Conservation (phyloP, 257 asterid species). For the Nicotiana sylvestris region DNA sequence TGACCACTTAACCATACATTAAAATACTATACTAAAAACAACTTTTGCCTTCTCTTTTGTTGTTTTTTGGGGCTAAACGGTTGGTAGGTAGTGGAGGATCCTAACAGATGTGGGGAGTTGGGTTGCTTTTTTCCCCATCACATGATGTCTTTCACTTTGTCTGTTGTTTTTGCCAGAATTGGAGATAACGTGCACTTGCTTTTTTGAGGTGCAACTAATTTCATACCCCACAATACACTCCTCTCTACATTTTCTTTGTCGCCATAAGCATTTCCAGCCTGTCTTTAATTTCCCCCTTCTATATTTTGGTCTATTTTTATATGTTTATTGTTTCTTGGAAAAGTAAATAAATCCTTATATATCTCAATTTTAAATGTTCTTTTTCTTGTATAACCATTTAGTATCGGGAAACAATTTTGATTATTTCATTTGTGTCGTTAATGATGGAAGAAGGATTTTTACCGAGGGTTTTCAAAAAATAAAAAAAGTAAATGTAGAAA, state of each 20-base stretch:
- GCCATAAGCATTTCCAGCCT: background rate
- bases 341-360: background rate
- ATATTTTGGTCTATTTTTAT: too few species aligned
- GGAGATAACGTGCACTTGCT: slow-evolving; percentile 1
- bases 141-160: background rate
- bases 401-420: too few species aligned
- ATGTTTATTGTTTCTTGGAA: background rate
- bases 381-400: too few species aligned
- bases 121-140: background rate
- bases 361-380: background rate
- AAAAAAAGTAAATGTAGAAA: too few species aligned
- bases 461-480: too few species aligned
- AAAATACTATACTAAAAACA: background rate
- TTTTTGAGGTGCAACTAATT: background rate
- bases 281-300: background rate
- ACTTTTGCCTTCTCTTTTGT: background rate
- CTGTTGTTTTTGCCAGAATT: background rate
- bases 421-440: too few species aligned
- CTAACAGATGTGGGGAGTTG: background rate
- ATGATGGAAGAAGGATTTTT: too few species aligned
- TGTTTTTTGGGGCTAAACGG: background rate
- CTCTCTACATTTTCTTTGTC: background rate
- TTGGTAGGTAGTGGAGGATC: background rate
- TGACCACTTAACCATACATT: background rate
- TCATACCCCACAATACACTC: background rate